Evolutionary conservation across 768 basidiomycete species (phyloP).

Genomic region (Lactarius sp.): DNA sequence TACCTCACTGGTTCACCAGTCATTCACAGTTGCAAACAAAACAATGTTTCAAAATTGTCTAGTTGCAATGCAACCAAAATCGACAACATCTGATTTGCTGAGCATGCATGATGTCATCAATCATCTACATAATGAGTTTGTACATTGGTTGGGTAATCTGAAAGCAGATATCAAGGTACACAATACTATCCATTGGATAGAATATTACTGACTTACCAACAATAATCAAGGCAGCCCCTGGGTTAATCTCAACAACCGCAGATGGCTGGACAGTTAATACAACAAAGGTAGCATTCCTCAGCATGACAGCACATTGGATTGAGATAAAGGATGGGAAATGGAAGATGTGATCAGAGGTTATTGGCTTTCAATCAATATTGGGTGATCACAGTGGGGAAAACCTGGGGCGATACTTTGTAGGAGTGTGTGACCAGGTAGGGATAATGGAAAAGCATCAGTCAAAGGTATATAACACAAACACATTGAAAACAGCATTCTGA

Average conservation of each 20-base stretch:
- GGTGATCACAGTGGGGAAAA: conserved; percentile 5
- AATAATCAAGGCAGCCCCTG: neutral
- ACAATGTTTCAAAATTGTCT: neutral
- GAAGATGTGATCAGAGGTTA: neutral
- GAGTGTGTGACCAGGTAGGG: neutral
- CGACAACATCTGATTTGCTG: neutral
- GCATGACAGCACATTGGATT: neutral
- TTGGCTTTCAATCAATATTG: neutral
- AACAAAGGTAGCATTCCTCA: neutral
- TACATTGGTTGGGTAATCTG: neutral
- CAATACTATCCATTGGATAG: neutral
- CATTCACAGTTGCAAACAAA: neutral
- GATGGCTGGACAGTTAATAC: neutral
- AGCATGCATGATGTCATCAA: neutral
- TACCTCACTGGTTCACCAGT: neutral
- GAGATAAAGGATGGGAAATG: neutral
- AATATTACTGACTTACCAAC: neutral
- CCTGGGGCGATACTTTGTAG: neutral
- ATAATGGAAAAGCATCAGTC: neutral
- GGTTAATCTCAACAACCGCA: neutral
- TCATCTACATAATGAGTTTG: conserved; percentile 1
- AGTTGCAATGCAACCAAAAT: conserved; percentile 1
- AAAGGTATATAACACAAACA: neutral
- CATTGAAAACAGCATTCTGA: neutral
- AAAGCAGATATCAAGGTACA: neutral